phyloP scores from a whole-genome alignment of 2,329 filamentous ascomycete species.

The Teratosphaeria nubilosa region DNA sequence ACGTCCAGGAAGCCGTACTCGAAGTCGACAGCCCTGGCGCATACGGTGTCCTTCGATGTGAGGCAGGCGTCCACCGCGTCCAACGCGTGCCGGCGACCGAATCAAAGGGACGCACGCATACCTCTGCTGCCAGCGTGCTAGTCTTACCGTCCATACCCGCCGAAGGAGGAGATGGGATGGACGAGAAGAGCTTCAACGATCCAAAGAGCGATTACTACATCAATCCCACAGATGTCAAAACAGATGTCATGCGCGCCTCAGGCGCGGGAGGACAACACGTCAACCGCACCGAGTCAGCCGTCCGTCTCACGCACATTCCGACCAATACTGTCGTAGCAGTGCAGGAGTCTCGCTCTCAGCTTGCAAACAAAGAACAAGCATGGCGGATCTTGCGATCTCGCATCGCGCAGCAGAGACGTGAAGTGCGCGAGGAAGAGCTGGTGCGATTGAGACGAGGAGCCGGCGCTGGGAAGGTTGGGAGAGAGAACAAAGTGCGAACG shows the following conservation, averaged over 20 bases:
- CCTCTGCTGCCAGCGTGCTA: conserved; percentile 83
- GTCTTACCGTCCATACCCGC: conserved; percentile 76
- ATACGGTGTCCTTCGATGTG: conserved; percentile 72
- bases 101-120: conserved; percentile 82
- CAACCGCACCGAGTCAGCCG: conserved; percentile 94
- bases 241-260: conserved; percentile 82
- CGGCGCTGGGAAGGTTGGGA: conserved; percentile 67
- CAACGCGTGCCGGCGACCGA: conserved; percentile 90
- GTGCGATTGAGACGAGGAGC: conserved; percentile 65
- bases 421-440: conserved; percentile 74
- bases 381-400: conserved; percentile 77
- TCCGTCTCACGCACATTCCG: conserved; percentile 82
- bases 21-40: conserved; percentile 68
- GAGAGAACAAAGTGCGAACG: conserved; percentile 87
- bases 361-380: conserved; percentile 75
- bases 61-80: conserved; percentile 90
- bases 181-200: conserved; percentile 58
- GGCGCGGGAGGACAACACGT: conserved; percentile 96
- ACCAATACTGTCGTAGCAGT: conserved; percentile 81
- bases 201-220: conserved; percentile 89
- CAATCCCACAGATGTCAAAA: conserved; percentile 67
- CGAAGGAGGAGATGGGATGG: conserved; percentile 37
- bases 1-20: conserved; percentile 77
- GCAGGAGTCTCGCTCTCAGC: conserved; percentile 86
- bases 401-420: conserved; percentile 67